Base-by-base conservation (phyloP, 2,329 filamentous ascomycete genomes). In the Endocalyx cinctus region DNA sequence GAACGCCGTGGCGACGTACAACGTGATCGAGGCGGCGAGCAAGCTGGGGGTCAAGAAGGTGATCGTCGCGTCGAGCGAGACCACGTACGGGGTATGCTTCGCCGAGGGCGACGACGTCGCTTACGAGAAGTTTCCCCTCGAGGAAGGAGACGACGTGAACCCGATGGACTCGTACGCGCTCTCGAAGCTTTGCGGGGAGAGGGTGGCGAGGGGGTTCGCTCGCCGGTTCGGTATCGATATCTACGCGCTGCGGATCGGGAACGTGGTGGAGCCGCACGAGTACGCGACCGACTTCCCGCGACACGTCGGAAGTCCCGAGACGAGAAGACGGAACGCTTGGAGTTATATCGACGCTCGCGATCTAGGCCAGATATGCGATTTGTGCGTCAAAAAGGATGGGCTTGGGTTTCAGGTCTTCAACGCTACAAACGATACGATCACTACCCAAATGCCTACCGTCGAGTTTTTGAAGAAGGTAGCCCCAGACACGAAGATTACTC, bases 361-460 rank as follows among this genome's bases (percentile, higher is more conserved):
- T 45, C 51, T 82, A 3, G 78, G 75, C 0, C 72, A 76, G 52
- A 80, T 82, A 36, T 79, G 73, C 47, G 61, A 79, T 41, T 47
- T 72, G 7, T 67, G 63, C 13, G 62, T 80, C 5, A 43, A 66
- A 39, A 72, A 68, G 43, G 64, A 66, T 47, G 74, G 72, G 0
- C 47, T 82, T 8, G 77, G 77, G 0, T 82, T 77, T 44, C 74
- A 81, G 48, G 58, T 80, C 0, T 82, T 81, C 55, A 82, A 82
- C 47, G 77, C 75, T 2, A 77, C 74, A 0, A 82, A 82, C 46
- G 68, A 77, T 46, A 72, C 65, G 3, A 79, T 79, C 30, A 81
- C 76, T 0, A 70, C 70, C 4, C 65, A 60, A 7, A 52, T 62
- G 15, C 67, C 71, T 1, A 77, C 74, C 0, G 58, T 57, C 27